phyloP scores from a whole-genome alignment of 2,329 filamentous ascomycete genomes.

The Neopestalotiopsis rosae region DNA sequence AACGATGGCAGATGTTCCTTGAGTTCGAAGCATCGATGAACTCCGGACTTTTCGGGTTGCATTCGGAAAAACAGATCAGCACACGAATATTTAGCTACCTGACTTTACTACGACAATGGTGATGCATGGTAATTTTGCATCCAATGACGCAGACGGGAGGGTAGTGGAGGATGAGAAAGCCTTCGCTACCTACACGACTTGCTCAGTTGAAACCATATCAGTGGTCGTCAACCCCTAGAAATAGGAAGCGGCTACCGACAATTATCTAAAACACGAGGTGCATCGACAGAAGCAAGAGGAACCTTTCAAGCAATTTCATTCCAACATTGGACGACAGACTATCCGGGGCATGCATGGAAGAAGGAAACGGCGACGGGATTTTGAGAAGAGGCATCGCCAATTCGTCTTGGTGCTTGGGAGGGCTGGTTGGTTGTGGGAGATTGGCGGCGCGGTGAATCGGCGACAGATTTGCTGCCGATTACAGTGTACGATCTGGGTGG shows the following conservation, averaged over 20 bases:
- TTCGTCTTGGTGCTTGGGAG: too few relatives aligned
- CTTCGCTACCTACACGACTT: background rate
- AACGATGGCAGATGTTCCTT: background rate
- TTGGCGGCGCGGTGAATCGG: too few relatives aligned
- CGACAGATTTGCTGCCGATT: too few relatives aligned
- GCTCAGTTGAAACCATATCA: background rate
- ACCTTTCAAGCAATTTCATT: background rate
- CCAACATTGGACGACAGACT: too few relatives aligned
- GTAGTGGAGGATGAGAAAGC: background rate
- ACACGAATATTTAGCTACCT: background rate
- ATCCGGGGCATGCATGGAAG: too few relatives aligned
- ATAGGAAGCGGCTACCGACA: too few relatives aligned
- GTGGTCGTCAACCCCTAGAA: background rate
- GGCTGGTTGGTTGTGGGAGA: too few relatives aligned
- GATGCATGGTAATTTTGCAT: background rate
- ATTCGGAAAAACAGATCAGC: background rate
- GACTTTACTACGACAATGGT: background rate
- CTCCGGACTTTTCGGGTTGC: background rate
- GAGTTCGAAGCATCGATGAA: background rate
- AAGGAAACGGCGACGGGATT: too few relatives aligned
- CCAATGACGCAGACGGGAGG: background rate
- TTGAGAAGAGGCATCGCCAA: too few relatives aligned
- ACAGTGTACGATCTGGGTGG: too few relatives aligned
- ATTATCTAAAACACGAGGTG: too few relatives aligned
- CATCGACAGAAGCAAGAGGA: background rate